Percentiles rank a stretch among this genome's conserved stretches.
These are phyloP conservation scores for Aspergillus luchuensis DNA, from an alignment of 2,329 filamentous ascomycete genomes.

Conservation along the genomic window DNA sequence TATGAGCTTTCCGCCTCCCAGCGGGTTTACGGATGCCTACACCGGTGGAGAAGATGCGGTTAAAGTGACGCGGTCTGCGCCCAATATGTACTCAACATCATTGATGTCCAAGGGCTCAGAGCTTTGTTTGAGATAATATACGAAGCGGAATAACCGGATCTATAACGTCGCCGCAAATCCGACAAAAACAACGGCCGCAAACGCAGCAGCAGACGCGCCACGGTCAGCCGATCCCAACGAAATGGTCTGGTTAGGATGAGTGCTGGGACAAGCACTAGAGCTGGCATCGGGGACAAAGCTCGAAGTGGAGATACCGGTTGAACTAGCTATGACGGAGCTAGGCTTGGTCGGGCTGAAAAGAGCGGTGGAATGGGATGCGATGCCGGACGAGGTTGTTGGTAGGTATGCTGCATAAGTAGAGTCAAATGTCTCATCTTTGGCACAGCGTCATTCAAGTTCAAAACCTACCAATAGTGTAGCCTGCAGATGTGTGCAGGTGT, in stretches of 20 bases:
- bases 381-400: slow-evolving; percentile 21
- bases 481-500: slow-evolving; percentile 42
- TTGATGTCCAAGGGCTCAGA: neutral
- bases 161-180: slow-evolving; percentile 44
- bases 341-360: neutral
- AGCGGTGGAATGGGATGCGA: slow-evolving; percentile 21
- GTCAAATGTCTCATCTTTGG: neutral
- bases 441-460: neutral
- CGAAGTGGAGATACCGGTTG: slow-evolving; percentile 26
- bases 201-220: slow-evolving; percentile 39
- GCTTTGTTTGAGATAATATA: neutral
- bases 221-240: slow-evolving; percentile 33
- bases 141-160: neutral
- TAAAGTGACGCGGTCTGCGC: too few relatives aligned
- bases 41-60: too few relatives aligned
- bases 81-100: too few relatives aligned
- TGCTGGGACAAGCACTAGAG: slow-evolving; percentile 25
- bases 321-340: slow-evolving; percentile 23
- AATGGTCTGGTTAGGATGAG: slow-evolving; percentile 25
- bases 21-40: too few relatives aligned
- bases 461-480: slow-evolving; percentile 43
- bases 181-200: slow-evolving; percentile 45
- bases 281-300: slow-evolving; percentile 18
- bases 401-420: neutral
- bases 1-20: too few relatives aligned